Conservation (phyloP, 352 stramenopile genomes). For the Globisporangium okanoganense region DNA sequence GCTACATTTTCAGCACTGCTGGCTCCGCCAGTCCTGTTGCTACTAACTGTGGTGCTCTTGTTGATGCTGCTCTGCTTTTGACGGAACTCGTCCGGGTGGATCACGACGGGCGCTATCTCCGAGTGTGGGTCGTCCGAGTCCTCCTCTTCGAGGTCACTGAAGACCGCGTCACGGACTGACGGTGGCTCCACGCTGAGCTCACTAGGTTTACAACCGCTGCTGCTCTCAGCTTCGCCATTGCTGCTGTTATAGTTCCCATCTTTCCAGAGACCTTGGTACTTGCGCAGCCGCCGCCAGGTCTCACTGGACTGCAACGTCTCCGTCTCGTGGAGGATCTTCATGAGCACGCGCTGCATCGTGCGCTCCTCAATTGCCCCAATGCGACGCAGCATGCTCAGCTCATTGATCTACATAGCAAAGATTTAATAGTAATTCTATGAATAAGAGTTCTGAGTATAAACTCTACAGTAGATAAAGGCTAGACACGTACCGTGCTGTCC, state of each 20-base stretch:
- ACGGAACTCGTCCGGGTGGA: slow-evolving; percentile 29
- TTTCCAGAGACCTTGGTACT: slow-evolving; percentile 34
- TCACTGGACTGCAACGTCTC: slow-evolving; percentile 31
- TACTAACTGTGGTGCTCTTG: background rate
- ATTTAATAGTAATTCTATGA: background rate
- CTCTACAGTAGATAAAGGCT: background rate
- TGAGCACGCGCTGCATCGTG: slow-evolving; percentile 58
- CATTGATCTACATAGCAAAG: slow-evolving; percentile 19
- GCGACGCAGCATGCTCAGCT: slow-evolving; percentile 37
- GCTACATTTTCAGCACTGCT: background rate
- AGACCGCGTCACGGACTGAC: slow-evolving; percentile 19
- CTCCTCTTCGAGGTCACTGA: slow-evolving; percentile 20
- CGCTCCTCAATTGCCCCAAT: slow-evolving; percentile 62
- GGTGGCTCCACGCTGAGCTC: slow-evolving; percentile 19
- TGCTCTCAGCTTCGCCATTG: background rate
- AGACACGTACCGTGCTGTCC: slow-evolving; percentile 30
- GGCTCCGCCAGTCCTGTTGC: background rate
- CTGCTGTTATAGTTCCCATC: background rate
- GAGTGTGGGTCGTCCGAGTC: slow-evolving; percentile 14
- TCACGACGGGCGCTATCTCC: slow-evolving; percentile 3
- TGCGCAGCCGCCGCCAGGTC: slow-evolving; percentile 38
- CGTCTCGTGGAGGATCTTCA: slow-evolving; percentile 50
- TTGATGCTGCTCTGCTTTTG: slow-evolving; percentile 12
- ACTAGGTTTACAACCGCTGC: background rate
- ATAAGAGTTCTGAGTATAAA: background rate